Base-by-base conservation (phyloP, 441 rosid species). In the Eruca vesicaria region DNA sequence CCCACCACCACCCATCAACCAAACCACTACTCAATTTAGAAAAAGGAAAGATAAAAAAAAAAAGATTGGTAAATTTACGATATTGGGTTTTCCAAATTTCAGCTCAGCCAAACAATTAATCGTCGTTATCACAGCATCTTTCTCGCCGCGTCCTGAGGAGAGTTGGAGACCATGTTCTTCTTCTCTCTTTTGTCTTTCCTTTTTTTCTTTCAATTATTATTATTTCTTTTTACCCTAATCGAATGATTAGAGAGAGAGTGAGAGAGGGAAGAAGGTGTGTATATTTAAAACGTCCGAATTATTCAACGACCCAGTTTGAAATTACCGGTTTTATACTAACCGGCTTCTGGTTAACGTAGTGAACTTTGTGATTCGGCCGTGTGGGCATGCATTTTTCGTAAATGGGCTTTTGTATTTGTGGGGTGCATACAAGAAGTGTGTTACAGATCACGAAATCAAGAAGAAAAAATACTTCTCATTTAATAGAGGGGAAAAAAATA, bases 251-350 rank as follows among this genome's bases (percentile, higher is more conserved):
- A 45, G 10, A 45, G 19, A 45, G 53, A 45, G 1, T 1, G 50
- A 45, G 50, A 45, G 53, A 45, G 53, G 53, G 53, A 45, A 45
- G 9, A 15, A 15, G 15, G 7, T 0, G 53, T 45, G 20, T 45
- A 50, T 50, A 50, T 50, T 50, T 50, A 8, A 50, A 50, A 50
- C 56, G 12, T 50, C 1, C 1, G 53, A 7, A 45, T 45, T 2
- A 0, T 45, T 41, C 41, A 16, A 75, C 57, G 57, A 35, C 33
- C 35, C 68, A 73, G 73, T 68, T 75, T 60, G 20, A 19, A 0
- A 32, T 45, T 8, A 50, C 43, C 63, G 63, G 79, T 52, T 59
- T 32, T 3, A 19, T 50, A 50, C 33, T 2, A 31, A 33, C 36
- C 36, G 36, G 3, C 10, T 6, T 33, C 10, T 7, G 36, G 36